phyloP scores from a whole-genome alignment of 306 rosid species.

The Quercus robur region DNA sequence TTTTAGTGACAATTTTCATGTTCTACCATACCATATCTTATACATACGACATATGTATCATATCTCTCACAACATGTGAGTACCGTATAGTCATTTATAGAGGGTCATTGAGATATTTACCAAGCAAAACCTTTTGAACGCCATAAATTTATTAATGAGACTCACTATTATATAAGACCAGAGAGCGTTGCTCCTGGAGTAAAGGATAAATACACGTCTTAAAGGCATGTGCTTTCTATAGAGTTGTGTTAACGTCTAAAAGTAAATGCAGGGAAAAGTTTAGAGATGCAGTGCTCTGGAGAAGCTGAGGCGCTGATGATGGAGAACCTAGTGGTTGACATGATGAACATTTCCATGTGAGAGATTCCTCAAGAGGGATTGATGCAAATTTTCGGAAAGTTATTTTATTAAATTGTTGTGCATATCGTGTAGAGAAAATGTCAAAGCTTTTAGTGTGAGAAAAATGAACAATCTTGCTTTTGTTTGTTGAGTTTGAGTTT shows the following conservation, averaged over 20 bases:
- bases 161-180: too few species aligned
- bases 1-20: too few species aligned
- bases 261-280: constrained; percentile 31
- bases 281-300: constrained; percentile 19
- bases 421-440: background rate
- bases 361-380: background rate
- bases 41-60: too few species aligned
- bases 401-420: background rate
- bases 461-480: background rate
- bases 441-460: background rate
- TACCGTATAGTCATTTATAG: too few species aligned
- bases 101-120: too few species aligned
- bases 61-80: too few species aligned
- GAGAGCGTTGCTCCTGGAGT: too few species aligned
- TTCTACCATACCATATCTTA: too few species aligned
- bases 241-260: background rate
- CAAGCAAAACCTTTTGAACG: too few species aligned
- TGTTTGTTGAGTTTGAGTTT: background rate
- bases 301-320: constrained; percentile 45
- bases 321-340: constrained; percentile 46
- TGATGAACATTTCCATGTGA: constrained; percentile 57
- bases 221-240: too few species aligned
- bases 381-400: background rate
- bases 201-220: too few species aligned
- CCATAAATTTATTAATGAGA: too few species aligned